Base-by-base conservation (phyloP, 164 flowering plant species). In the Liquidambar formosana region DNA sequence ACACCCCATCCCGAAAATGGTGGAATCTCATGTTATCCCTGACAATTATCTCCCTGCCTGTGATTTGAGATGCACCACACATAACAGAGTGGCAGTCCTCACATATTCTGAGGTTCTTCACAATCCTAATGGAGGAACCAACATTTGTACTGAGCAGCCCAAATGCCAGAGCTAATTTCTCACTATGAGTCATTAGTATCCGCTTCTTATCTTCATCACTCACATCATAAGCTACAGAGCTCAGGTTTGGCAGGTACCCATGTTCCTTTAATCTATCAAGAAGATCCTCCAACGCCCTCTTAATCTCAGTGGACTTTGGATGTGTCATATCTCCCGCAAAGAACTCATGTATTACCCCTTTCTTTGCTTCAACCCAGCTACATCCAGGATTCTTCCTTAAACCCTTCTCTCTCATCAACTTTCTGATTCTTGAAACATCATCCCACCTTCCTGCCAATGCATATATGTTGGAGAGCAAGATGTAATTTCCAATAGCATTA, bases 11-110 rank as follows among this genome's bases (percentile, higher is more conserved):
- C 4, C 11, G 52, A 47, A 79, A 82, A 71, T 79, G 83, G 73
- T 82, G 85, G 66, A 82, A 82, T 65, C 85, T 73, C 77, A 67
- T 65, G 27, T 66, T 73, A 63, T 82, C 83, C 58, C 85, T 69
- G n/a, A 82, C 69, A 57, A 77, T 60, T 25, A 82, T 79, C 61
- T 72, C 77, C 64, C 85, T 82, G 22, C 72, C 77, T 1, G 64
- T 70, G 51, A 79, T 43, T 25, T 54, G 58, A 45, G 85, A 79
- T 5, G 78, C 81, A 13, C 64, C 63, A 63, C 80, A 64, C 81
- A 77, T 77, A 43, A 82, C 51, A 0, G 54, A 47, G 65, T 82
- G 83, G 33, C 85, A 82, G 63, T 82, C 85, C 9, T 77, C 77
- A 52, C 83, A 79, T 47, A 82, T 77, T 57, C 85, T 72, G 5